A percentile compares a stretch with the other conserved stretches of the same genome.
Conservation (phyloP, 108 stramenopile species). For the Fragilaria crotonensis region DNA sequence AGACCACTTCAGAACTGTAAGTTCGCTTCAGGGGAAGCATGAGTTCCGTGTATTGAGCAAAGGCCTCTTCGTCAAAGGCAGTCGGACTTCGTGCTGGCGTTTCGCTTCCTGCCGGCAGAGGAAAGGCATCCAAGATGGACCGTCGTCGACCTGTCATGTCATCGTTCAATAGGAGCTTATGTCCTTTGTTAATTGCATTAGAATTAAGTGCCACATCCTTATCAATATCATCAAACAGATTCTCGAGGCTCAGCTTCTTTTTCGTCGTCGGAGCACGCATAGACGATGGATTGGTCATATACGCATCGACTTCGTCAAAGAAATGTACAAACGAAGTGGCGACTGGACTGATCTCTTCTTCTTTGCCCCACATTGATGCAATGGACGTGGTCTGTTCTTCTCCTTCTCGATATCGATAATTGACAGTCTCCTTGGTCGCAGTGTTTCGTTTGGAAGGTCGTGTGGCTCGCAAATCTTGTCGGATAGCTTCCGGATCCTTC, state of each 20-base stretch:
- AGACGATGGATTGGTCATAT: not conserved
- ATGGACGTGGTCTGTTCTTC: no score
- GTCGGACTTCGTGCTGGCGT: constrained; percentile 1
- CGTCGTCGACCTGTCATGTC: not conserved
- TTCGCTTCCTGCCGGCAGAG: constrained; percentile 1
- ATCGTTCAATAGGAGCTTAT: not conserved
- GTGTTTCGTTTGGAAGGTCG: no score
- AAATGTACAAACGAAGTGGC: not conserved
- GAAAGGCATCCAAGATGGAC: constrained; percentile 13
- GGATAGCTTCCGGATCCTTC: no score
- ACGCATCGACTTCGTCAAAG: not conserved
- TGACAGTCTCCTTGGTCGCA: no score
- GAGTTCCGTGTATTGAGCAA: constrained; percentile 21
- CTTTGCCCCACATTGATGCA: no score
- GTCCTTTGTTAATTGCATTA: not conserved
- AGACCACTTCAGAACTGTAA: not conserved
- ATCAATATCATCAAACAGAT: no score
- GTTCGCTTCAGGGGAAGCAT: not conserved
- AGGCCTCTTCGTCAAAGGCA: constrained; percentile 24
- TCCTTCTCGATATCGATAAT: no score
- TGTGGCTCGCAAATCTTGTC: no score
- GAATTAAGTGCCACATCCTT: no score
- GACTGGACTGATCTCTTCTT: no score
- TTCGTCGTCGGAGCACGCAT: not conserved
- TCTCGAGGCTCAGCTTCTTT: not conserved